phyloP scores from a whole-genome alignment of 2,329 filamentous ascomycete species.

The Berkeleyomyces basicola region DNA sequence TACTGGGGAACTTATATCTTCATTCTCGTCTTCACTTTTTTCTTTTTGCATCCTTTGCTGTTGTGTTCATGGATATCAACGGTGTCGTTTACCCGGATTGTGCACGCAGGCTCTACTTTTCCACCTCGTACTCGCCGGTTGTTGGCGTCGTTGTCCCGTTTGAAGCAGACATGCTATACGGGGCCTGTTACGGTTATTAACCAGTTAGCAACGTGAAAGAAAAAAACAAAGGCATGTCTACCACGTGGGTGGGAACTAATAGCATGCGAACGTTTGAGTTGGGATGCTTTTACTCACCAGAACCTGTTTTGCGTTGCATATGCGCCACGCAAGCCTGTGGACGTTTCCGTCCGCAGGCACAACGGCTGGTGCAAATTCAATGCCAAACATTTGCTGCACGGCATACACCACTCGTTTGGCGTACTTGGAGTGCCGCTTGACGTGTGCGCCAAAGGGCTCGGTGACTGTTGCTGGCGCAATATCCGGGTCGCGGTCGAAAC shows the following conservation, averaged over 20 bases:
- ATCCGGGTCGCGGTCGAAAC: constrained; percentile 79
- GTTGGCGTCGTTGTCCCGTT: constrained; percentile 45
- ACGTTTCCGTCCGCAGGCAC: constrained; percentile 86
- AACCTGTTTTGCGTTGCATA: constrained; percentile 91
- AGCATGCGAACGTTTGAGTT: no score
- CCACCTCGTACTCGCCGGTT: constrained; percentile 23
- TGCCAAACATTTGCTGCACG: constrained; percentile 89
- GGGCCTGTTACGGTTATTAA: constrained; percentile 31
- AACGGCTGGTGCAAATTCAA: constrained; percentile 86
- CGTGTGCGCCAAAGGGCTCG: constrained; percentile 68
- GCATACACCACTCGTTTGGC: constrained; percentile 83
- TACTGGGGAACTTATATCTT: background rate
- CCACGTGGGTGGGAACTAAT: background rate
- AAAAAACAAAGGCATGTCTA: background rate
- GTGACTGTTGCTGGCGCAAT: constrained; percentile 68
- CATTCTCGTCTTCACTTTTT: background rate
- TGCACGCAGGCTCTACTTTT: constrained; percentile 10
- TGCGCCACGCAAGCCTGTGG: constrained; percentile 78
- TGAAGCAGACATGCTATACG: constrained; percentile 54
- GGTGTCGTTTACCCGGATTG: background rate
- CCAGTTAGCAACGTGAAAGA: background rate
- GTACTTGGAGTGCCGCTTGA: constrained; percentile 79
- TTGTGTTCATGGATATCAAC: no score
- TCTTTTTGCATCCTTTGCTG: background rate
- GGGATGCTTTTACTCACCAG: constrained; percentile 36